phyloP scores from a whole-genome alignment of 768 basidiomycete genomes.

The Amylocystis lapponica region DNA sequence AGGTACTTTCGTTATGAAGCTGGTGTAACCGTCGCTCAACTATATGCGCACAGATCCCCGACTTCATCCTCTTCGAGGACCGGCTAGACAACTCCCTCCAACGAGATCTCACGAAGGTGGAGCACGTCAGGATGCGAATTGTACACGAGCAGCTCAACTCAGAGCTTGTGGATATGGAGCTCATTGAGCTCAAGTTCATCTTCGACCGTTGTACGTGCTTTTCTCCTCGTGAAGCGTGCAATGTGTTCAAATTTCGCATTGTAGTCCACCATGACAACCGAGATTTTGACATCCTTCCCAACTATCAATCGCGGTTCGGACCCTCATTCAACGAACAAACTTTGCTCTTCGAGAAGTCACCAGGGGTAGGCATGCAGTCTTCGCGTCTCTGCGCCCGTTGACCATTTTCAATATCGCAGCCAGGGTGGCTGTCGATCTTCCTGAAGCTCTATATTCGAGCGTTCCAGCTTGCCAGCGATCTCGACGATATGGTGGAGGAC shows the following conservation, averaged over 20 bases:
- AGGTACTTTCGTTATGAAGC: conserved; percentile 47
- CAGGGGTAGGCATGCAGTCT: conserved; percentile 43
- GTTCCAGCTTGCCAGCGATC: conserved; percentile 73
- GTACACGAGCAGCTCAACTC: conserved; percentile 65
- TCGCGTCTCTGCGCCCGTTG: neutral
- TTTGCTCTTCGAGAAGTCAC: conserved; percentile 52
- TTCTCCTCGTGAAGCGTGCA: neutral
- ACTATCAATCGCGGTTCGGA: conserved; percentile 61
- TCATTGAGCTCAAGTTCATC: conserved; percentile 79
- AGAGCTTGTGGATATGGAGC: conserved; percentile 75
- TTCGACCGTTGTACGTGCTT: conserved; percentile 59
- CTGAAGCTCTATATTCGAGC: conserved; percentile 73
- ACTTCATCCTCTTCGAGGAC: conserved; percentile 79
- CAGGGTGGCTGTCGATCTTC: conserved; percentile 67
- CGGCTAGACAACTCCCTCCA: conserved; percentile 80
- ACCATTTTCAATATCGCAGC: conserved; percentile 31
- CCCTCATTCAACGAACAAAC: conserved; percentile 62
- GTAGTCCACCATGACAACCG: conserved; percentile 81
- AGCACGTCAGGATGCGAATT: conserved; percentile 80
- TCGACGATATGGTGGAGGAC: conserved; percentile 77
- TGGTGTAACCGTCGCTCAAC: neutral
- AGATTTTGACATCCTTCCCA: conserved; percentile 72
- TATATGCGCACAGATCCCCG: conserved; percentile 52
- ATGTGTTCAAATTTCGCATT: neutral
- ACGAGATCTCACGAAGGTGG: conserved; percentile 75